Percentiles rank a stretch among this genome's conserved stretches.
phyloP scores from a whole-genome alignment of 371 early-diverging fungal genomes.

The Rhizomucor miehei region DNA sequence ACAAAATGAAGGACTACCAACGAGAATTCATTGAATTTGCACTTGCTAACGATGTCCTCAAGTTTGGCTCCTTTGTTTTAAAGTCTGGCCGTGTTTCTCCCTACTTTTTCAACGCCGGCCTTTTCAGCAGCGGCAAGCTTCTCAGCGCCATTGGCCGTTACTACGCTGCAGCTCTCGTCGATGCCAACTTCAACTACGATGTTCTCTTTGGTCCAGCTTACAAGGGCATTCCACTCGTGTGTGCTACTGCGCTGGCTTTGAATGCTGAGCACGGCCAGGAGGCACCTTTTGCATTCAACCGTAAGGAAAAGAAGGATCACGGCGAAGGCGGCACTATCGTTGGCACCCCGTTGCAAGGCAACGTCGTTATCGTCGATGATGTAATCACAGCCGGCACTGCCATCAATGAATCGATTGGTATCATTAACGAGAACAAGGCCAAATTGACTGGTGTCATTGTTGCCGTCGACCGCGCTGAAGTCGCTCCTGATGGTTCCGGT shows the following conservation, averaged over 20 bases:
- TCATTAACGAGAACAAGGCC: constrained; percentile 68
- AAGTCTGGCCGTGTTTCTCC: constrained; percentile 94
- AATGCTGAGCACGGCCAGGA: constrained; percentile 55
- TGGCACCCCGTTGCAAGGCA: constrained; percentile 75
- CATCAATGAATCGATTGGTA: constrained; percentile 83
- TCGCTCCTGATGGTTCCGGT: constrained; percentile 62
- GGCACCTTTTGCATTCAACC: constrained; percentile 90
- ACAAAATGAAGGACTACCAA: constrained; percentile 81
- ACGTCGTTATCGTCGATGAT: constrained; percentile 92
- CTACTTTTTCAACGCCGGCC: constrained; percentile 97
- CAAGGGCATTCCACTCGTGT: constrained; percentile 95
- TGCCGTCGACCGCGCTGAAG: constrained; percentile 92
- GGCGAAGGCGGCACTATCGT: constrained; percentile 96
- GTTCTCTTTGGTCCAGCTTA: constrained; percentile 97
- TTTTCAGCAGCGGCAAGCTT: constrained; percentile 88
- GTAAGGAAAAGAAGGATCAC: constrained; percentile 98
- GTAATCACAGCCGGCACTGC: constrained; percentile 99
- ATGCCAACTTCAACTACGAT: constrained; percentile 71
- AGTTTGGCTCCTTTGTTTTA: constrained; percentile 89
- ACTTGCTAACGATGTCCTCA: constrained; percentile 76
- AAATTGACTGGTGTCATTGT: constrained; percentile 82
- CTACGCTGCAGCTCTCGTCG: constrained; percentile 85
- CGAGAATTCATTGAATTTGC: constrained; percentile 93
- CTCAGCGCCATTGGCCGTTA: constrained; percentile 80
- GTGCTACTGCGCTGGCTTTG: constrained; percentile 78